phyloP scores from a whole-genome alignment of 2,329 filamentous ascomycete species.

The Raffaelea ambrosiae region DNA sequence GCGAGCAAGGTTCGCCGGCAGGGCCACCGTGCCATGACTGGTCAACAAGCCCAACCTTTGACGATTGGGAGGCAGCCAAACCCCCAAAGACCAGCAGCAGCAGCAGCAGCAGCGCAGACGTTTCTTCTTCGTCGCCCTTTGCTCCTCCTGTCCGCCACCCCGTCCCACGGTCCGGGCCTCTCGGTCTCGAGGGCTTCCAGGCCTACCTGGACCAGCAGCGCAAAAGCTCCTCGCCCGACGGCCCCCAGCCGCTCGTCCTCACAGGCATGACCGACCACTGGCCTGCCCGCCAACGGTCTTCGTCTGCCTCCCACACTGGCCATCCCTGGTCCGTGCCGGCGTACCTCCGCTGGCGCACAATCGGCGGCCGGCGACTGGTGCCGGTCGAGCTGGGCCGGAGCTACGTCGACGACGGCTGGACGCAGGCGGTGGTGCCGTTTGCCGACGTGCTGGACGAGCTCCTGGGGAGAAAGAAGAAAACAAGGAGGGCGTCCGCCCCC shows the following conservation, averaged over 20 bases:
- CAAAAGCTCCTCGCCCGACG: slow-evolving; percentile 21
- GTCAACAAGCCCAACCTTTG: slow-evolving; percentile 2
- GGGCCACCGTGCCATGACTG: background rate
- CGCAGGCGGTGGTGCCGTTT: slow-evolving; percentile 72
- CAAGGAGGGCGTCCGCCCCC: background rate
- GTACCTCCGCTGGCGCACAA: slow-evolving; percentile 67
- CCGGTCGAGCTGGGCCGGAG: slow-evolving; percentile 80
- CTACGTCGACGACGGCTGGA: slow-evolving; percentile 81
- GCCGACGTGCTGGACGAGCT: slow-evolving; percentile 51
- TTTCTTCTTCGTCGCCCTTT: slow-evolving; percentile 20
- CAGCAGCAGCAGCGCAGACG: background rate
- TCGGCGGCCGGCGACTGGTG: slow-evolving; percentile 69
- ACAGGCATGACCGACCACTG: slow-evolving; percentile 57
- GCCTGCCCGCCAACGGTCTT: slow-evolving; percentile 53
- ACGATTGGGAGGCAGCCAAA: background rate
- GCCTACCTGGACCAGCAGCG: slow-evolving; percentile 38
- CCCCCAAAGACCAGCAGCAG: too few relatives aligned
- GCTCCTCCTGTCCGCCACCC: slow-evolving; percentile 31
- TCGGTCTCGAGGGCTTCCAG: slow-evolving; percentile 53
- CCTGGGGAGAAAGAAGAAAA: background rate
- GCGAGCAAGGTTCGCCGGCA: background rate
- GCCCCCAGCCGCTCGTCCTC: slow-evolving; percentile 60
- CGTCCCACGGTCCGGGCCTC: slow-evolving; percentile 31
- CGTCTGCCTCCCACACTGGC: slow-evolving; percentile 20
- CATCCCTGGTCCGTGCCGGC: slow-evolving; percentile 62